These are phyloP conservation scores for Powellomyces hirtus DNA, from an alignment of 192 early-diverging fungal genomes.

Conservation along the genomic window DNA sequence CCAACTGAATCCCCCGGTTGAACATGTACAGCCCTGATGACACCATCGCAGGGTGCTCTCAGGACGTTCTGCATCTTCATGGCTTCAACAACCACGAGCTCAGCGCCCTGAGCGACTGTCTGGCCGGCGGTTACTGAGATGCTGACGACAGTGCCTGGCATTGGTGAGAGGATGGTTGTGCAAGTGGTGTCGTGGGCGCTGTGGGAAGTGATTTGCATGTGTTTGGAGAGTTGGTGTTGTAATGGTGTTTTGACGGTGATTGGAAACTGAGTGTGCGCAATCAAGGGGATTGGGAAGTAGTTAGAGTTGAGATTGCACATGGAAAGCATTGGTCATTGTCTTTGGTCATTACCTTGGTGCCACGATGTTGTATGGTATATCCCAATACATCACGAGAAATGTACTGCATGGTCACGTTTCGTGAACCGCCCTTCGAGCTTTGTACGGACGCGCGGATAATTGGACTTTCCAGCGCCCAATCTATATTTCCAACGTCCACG, in stretches of 20 bases:
- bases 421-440: background rate
- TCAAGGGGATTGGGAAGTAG: background rate
- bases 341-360: background rate
- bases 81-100: constrained; percentile 87
- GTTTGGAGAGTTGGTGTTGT: constrained; percentile 65
- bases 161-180: constrained; percentile 77
- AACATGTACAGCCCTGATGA: constrained; percentile 75
- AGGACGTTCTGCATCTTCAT: constrained; percentile 99
- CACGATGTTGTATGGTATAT: constrained; percentile 31
- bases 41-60: constrained; percentile 72
- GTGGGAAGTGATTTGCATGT: constrained; percentile 59
- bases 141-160: constrained; percentile 88
- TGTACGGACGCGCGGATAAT: constrained; percentile 56
- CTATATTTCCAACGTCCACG: constrained; percentile 35
- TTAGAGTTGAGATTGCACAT: background rate
- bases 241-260: constrained; percentile 57
- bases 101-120: constrained; percentile 74
- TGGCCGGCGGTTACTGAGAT: constrained; percentile 80
- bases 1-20: constrained; percentile 70
- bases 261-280: constrained; percentile 51
- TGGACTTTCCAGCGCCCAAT: constrained; percentile 77
- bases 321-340: background rate
- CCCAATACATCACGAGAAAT: constrained; percentile 46
- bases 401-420: background rate
- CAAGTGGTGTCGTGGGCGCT: constrained; percentile 54